phyloP scores from a whole-genome alignment of 2,329 filamentous ascomycete species.

The Sarocladium kiliense region DNA sequence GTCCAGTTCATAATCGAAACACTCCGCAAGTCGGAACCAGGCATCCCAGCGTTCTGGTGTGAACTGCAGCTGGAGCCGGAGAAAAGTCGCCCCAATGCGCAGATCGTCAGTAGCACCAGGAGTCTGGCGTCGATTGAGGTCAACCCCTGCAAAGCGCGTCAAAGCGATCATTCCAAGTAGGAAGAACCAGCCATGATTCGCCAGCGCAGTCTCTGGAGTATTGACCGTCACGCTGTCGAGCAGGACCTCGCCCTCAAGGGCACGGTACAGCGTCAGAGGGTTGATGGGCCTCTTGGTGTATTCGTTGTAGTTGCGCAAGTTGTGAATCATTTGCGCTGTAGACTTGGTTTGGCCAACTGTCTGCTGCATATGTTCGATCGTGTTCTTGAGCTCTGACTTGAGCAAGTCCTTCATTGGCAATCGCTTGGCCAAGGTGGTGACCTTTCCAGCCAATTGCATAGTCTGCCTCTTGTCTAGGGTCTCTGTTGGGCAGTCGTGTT shows the following conservation, averaged over 20 bases:
- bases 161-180: conserved; percentile 83
- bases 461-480: conserved; percentile 77
- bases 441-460: conserved; percentile 74
- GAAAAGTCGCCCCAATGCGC: conserved; percentile 73
- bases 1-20: conserved; percentile 82
- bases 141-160: conserved; percentile 72
- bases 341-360: conserved; percentile 76
- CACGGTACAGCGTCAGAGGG: conserved; percentile 71
- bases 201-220: conserved; percentile 63
- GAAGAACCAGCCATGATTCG: conserved; percentile 87
- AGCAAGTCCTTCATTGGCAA: conserved; percentile 87
- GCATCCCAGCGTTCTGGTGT: conserved; percentile 80
- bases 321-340: conserved; percentile 77
- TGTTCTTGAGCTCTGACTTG: conserved; percentile 83
- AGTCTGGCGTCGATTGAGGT: conserved; percentile 67
- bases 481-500: conserved; percentile 76
- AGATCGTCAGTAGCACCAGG: conserved; percentile 79
- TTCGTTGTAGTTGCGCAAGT: conserved; percentile 74
- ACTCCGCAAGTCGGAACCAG: conserved; percentile 84
- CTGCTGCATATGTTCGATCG: conserved; percentile 90
- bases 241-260: conserved; percentile 71
- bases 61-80: conserved; percentile 78
- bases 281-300: conserved; percentile 82
- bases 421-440: conserved; percentile 73
- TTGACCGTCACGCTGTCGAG: conserved; percentile 68